These are phyloP conservation scores for Colletotrichum sp. DNA, from an alignment of 2,329 filamentous ascomycete species.

Conservation along the genomic window DNA sequence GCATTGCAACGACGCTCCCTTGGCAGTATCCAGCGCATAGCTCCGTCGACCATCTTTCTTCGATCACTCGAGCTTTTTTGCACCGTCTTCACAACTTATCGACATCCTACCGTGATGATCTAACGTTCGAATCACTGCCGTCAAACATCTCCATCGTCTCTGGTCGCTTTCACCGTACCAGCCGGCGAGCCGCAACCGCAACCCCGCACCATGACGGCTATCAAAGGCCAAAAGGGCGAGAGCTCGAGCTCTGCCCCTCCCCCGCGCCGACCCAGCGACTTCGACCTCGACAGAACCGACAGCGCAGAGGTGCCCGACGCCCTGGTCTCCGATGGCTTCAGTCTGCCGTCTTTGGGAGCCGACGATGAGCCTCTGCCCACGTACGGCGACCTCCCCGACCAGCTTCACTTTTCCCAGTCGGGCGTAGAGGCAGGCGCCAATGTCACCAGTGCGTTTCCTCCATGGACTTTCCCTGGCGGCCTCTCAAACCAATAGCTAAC, in stretches of 20 bases:
- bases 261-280: neutral
- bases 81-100: neutral
- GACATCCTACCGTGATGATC: neutral
- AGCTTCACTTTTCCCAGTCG: constrained; percentile 64
- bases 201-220: constrained; percentile 14
- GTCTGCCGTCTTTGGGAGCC: constrained; percentile 44
- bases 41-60: neutral
- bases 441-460: constrained; percentile 52
- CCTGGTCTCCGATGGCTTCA: constrained; percentile 43
- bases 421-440: constrained; percentile 68
- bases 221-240: constrained; percentile 7
- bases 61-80: neutral
- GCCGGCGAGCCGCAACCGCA: neutral
- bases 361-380: constrained; percentile 55
- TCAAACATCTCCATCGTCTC: neutral
- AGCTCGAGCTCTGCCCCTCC: constrained; percentile 16
- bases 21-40: neutral
- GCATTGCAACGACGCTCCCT: neutral
- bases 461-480: neutral
- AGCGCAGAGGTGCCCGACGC: constrained; percentile 32
- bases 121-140: neutral
- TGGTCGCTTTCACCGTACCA: neutral
- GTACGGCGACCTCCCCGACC: constrained; percentile 62
- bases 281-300: constrained; percentile 16
- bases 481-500: constrained; percentile 9